These are phyloP conservation scores for Hibiscus syriacus DNA, from an alignment of 345 rosid genomes.

Conservation along the genomic window DNA sequence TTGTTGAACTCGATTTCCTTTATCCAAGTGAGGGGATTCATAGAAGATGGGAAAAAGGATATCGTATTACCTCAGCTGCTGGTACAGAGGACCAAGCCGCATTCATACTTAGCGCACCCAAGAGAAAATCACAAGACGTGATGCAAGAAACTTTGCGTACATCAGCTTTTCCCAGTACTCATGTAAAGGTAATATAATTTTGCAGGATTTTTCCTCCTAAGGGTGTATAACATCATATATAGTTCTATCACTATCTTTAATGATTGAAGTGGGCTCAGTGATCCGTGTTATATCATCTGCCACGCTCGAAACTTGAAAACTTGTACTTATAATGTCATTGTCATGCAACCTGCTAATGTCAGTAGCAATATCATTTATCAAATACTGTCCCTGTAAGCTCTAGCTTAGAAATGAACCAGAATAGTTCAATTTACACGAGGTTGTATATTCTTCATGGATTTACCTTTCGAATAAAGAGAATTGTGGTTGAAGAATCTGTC, in stretches of 20 bases:
- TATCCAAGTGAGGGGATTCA: constrained; percentile 97
- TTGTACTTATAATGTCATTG: background rate
- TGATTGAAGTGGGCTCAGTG: background rate
- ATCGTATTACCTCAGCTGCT: constrained; percentile 81
- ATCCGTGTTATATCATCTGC: background rate
- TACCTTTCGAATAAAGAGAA: background rate
- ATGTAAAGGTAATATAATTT: constrained; percentile 61
- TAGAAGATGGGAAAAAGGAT: constrained; percentile 80
- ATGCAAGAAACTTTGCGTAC: constrained; percentile 94
- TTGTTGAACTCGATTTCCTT: constrained; percentile 89
- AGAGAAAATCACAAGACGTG: constrained; percentile 58
- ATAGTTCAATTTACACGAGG: background rate
- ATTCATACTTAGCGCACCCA: constrained; percentile 65
- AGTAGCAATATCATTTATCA: background rate
- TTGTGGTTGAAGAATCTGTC: background rate
- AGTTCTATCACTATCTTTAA: background rate
- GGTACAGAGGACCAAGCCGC: constrained; percentile 90
- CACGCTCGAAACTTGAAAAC: background rate
- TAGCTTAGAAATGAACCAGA: background rate
- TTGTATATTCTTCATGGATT: background rate
- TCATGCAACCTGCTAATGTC: background rate
- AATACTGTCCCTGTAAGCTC: background rate
- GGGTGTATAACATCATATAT: background rate
- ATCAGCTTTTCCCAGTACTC: constrained; percentile 71
- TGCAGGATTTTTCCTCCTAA: background rate